Base-by-base conservation (phyloP, 2,329 filamentous ascomycete species). In the Exophiala lecanii-corni region DNA sequence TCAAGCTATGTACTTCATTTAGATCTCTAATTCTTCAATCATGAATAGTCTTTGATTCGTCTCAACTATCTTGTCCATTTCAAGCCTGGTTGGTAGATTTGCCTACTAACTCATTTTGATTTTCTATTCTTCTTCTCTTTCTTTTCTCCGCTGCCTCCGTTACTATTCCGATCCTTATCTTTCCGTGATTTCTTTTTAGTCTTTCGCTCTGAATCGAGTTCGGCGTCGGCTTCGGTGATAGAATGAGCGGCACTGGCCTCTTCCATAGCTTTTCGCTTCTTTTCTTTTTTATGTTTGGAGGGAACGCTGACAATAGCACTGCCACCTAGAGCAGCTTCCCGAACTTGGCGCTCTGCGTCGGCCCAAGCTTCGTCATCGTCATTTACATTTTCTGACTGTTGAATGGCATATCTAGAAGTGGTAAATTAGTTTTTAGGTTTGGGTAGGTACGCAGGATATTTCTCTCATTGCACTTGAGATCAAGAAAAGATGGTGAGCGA, bases 251-350 rank as follows among this genome's bases (percentile, higher is more conserved):
- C 67, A 30, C 73, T 69, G 40, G 76, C 73, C 18, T 68, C 70
- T 2, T 74, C 67, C 0, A 70, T 70, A 37, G 79, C 84, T 68
- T 94, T 94, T 56, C 87, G 74, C 73, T 92, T 91, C 51, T 66
- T 57, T 3, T 57, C 57, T 10, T 39, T 42, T n/a, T 41, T 42
- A 66, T 89, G 87, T 45, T 71, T 72, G n/a, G 81, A 79, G 73
- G 89, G 92, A 42, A 97, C 79, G 60, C 85, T 89, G 19, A 96
- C 87, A 0, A 81, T 83, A 12, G 74, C 73, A 57, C 74, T 69
- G 38, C 75, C 72, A 7, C 77, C 37, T 16, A 30, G 25, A 9
- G 34, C 57, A 2, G 76, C 75, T 42, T 63, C 73, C 15, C 72
- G 65, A 21, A 95, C 81, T 58, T 89, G 82, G 60, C 84, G 83